Percentiles rank a stretch among this genome's conserved stretches.
phyloP scores from a whole-genome alignment of 768 basidiomycete species.

The Clavulina sp. region DNA sequence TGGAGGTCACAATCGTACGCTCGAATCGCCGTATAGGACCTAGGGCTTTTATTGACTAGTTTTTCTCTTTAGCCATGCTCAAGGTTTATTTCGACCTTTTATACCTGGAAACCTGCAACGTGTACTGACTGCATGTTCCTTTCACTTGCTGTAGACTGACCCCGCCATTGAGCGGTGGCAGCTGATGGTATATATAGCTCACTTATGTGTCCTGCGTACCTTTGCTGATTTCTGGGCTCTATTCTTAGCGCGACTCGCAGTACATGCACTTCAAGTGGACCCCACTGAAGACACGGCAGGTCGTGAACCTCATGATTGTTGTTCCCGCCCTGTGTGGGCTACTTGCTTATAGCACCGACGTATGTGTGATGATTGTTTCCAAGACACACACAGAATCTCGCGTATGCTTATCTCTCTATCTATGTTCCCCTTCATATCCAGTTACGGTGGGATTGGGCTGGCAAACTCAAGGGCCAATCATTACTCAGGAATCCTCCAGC shows the following conservation, averaged over 20 bases:
- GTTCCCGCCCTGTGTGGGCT: conserved; percentile 30
- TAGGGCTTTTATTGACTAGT: background rate
- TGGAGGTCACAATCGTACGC: conserved; percentile 39
- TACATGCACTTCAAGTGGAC: conserved; percentile 76
- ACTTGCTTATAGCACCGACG: conserved; percentile 14
- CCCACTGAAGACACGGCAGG: conserved; percentile 39
- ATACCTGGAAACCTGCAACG: conserved; percentile 3
- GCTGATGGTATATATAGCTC: conserved; percentile 29
- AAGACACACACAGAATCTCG: too few species aligned
- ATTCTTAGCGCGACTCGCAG: conserved; percentile 57
- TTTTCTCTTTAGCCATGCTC: background rate
- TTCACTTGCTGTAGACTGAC: conserved; percentile 30
- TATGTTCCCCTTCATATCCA: background rate
- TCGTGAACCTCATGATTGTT: conserved; percentile 42
- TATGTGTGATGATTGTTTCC: conserved; percentile 12
- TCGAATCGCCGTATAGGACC: conserved; percentile 7
- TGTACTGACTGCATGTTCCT: conserved; percentile 9
- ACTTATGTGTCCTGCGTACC: background rate
- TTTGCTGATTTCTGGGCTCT: background rate
- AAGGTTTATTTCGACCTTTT: background rate
- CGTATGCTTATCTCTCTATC: background rate
- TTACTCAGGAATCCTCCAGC: conserved; percentile 15
- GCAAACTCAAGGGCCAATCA: conserved; percentile 28
- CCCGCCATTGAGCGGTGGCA: conserved; percentile 43
- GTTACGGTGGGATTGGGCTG: conserved; percentile 29